A percentile compares a stretch with the other conserved stretches of the same genome.
phyloP scores from a whole-genome alignment of 495 filamentous ascomycete species.

The Aspergillus haitiensis region DNA sequence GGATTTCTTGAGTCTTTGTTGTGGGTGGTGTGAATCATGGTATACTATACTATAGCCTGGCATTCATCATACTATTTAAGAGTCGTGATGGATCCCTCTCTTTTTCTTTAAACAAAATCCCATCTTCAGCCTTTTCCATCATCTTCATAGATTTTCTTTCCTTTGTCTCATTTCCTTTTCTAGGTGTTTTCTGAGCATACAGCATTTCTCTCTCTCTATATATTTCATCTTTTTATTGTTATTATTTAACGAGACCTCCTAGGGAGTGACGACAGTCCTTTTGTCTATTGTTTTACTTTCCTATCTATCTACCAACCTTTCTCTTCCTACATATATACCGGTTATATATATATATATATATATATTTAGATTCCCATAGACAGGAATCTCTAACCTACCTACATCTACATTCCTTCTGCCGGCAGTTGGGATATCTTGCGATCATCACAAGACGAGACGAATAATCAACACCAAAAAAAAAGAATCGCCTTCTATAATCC shows the following conservation, averaged over 20 bases:
- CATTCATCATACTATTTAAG: conserved; percentile 1
- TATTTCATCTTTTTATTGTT: background rate
- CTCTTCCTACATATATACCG: no score
- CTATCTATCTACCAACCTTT: background rate
- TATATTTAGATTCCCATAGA: background rate
- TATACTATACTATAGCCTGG: no score
- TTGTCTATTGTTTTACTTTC: background rate
- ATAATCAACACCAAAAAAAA: conserved; percentile 1
- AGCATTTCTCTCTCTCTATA: background rate
- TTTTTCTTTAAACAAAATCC: background rate
- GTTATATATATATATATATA: background rate
- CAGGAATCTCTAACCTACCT: background rate
- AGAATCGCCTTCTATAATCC: background rate
- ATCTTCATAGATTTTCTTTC: conserved; percentile 3
- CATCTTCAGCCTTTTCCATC: conserved; percentile 1
- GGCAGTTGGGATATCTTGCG: conserved; percentile 6
- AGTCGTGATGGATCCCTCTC: conserved; percentile 4
- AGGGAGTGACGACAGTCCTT: no score
- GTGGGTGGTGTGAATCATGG: background rate
- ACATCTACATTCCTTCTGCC: conserved; percentile 10
- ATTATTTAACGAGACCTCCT: background rate
- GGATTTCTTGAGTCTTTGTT: background rate
- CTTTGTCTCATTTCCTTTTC: background rate
- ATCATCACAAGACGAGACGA: no score
- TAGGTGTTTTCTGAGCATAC: background rate